Evolutionary conservation across 345 rosid genomes (phyloP).

Genomic region (Linum usitatissimum): DNA sequence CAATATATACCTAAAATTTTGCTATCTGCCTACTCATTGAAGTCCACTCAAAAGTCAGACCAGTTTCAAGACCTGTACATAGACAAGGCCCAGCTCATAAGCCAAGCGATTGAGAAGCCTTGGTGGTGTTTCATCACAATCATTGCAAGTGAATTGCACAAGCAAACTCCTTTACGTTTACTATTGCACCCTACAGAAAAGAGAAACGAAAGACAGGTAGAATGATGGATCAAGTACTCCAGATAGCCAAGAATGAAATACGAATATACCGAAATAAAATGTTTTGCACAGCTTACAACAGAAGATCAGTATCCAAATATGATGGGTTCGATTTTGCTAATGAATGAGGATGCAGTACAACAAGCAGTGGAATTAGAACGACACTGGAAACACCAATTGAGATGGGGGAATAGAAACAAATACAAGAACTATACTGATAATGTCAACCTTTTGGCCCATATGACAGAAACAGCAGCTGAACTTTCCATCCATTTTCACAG

Average conservation of each 20-base stretch:
- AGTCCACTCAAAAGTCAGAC: conserved; percentile 1
- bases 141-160: conserved; percentile 64
- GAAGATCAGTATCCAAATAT: not conserved
- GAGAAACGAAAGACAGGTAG: not conserved
- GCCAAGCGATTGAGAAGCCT: conserved; percentile 77
- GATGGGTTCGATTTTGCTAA: not conserved
- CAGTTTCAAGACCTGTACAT: conserved; percentile 46
- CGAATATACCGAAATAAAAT: too few relatives aligned
- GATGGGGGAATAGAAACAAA: too few relatives aligned
- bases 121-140: conserved; percentile 68
- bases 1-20: too few relatives aligned
- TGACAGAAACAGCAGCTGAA: too few relatives aligned
- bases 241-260: too few relatives aligned
- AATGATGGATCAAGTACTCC: not conserved
- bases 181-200: conserved; percentile 32
- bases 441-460: too few relatives aligned
- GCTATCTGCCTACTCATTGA: not conserved
- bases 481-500: too few relatives aligned
- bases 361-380: not conserved
- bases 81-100: conserved; percentile 74
- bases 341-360: not conserved
- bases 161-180: conserved; percentile 63
- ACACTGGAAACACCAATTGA: too few relatives aligned
- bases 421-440: too few relatives aligned
- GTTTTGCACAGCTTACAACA: too few relatives aligned